Conservation (phyloP, 2,329 filamentous ascomycete species). For the Colletotrichum camelliae region DNA sequence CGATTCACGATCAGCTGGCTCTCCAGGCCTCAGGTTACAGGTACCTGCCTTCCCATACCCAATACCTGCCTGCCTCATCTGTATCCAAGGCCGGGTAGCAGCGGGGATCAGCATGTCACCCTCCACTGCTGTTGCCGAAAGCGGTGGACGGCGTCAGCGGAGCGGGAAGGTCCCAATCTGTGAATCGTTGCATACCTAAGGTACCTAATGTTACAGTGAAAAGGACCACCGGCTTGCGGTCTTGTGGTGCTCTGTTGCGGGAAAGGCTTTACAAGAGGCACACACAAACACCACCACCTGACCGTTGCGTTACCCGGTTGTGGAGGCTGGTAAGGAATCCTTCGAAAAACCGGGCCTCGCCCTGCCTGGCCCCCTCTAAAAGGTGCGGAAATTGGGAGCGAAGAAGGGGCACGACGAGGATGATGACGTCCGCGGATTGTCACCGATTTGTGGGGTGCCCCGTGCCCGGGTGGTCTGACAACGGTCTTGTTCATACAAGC, state of each 20-base stretch:
- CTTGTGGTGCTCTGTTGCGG: background rate
- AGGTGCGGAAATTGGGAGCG: background rate
- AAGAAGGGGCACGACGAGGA: background rate
- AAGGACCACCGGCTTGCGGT: background rate
- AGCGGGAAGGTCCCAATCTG: conserved; percentile 3
- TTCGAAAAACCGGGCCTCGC: background rate
- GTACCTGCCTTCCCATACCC: background rate
- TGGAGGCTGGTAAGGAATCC: background rate
- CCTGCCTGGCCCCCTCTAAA: background rate
- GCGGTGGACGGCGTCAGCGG: background rate
- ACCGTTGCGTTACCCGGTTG: background rate
- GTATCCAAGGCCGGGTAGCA: conserved; percentile 5
- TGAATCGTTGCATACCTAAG: background rate
- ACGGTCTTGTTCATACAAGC: background rate
- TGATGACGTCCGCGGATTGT: conserved; percentile 9
- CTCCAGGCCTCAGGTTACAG: background rate
- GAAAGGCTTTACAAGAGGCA: background rate
- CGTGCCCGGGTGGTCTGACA: conserved; percentile 15
- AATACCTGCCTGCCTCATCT: background rate
- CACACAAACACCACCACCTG: background rate
- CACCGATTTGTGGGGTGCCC: background rate
- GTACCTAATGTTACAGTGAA: background rate
- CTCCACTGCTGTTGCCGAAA: background rate
- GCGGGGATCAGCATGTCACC: conserved; percentile 1
- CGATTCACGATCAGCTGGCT: background rate